Conservation (phyloP, 306 rosid species). For the Medicago lupulina region DNA sequence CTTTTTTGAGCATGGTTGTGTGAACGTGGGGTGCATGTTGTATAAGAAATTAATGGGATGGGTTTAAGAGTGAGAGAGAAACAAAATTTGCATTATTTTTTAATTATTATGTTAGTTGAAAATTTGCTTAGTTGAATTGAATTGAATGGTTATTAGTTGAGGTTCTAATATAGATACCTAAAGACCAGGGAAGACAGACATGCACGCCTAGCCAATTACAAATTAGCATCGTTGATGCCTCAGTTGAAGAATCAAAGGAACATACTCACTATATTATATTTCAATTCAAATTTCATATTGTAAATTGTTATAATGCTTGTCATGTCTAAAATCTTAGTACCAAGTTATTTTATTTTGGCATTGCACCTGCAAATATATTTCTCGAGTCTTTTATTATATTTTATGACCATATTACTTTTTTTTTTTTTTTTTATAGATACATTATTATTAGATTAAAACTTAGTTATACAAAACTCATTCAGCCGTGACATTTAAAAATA, state of each 20-base stretch:
- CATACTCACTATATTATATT: too few relatives aligned
- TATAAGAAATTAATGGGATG: conserved; percentile 32
- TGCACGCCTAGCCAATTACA: conserved; percentile 35
- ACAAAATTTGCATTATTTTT: conserved; percentile 13
- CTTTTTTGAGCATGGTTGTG: neutral
- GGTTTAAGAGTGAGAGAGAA: conserved; percentile 44
- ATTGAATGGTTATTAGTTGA: conserved; percentile 68
- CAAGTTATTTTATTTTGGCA: too few relatives aligned
- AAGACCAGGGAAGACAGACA: conserved; percentile 50
- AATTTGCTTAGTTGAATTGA: conserved; percentile 4
- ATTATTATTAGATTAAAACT: too few relatives aligned
- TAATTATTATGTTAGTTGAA: conserved; percentile 20
- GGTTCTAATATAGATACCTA: conserved; percentile 58
- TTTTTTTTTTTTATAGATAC: too few relatives aligned
- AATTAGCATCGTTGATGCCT: neutral
- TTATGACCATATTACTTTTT: too few relatives aligned
- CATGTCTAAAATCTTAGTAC: neutral
- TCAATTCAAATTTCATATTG: neutral
- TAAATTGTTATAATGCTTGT: neutral
- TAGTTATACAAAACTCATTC: too few relatives aligned
- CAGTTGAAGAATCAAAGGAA: neutral
- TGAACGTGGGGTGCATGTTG: conserved; percentile 89
- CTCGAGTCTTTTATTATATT: too few relatives aligned
- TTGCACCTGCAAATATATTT: too few relatives aligned
- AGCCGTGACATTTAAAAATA: too few relatives aligned